Evolutionary conservation across 1,139 yeast genomes (phyloP).

Genomic region (Blastobotrys serpentis): DNA sequence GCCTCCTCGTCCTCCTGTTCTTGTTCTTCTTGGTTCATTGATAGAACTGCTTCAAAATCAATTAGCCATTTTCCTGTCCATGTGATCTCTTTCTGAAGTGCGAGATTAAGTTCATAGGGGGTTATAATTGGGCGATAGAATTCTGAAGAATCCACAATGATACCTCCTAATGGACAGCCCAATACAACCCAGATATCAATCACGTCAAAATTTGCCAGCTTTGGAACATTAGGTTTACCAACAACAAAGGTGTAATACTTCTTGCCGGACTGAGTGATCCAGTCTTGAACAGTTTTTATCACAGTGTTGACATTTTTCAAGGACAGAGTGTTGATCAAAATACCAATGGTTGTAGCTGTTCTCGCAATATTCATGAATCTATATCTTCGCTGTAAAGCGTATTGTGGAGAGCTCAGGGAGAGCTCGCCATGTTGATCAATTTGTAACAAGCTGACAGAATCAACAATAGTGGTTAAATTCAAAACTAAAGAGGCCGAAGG

Average conservation of each 20-base stretch:
- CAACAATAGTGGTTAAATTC: conserved; percentile 69
- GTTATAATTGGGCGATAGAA: conserved; percentile 90
- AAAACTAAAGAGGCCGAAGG: conserved; percentile 81
- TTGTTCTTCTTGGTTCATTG: conserved; percentile 29
- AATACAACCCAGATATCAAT: conserved; percentile 91
- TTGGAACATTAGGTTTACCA: conserved; percentile 98
- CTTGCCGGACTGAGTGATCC: conserved; percentile 74
- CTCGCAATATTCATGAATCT: conserved; percentile 84
- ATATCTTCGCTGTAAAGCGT: conserved; percentile 79
- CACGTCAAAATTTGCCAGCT: conserved; percentile 88
- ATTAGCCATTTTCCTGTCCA: conserved; percentile 96
- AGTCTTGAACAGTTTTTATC: conserved; percentile 56
- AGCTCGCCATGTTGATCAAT: conserved; percentile 15
- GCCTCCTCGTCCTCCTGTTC: conserved; percentile 31
- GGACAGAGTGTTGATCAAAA: conserved; percentile 85
- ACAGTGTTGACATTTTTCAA: conserved; percentile 65
- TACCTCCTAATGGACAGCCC: conserved; percentile 95
- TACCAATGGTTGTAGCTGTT: conserved; percentile 88
- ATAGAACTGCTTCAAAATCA: conserved; percentile 60
- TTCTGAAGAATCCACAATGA: conserved; percentile 74
- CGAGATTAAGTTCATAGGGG: conserved; percentile 84
- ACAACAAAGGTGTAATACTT: conserved; percentile 93
- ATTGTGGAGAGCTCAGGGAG: conserved; percentile 56
- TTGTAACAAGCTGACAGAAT: conserved; percentile 43
- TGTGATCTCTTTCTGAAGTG: conserved; percentile 66